Base-by-base conservation (phyloP, 2,329 filamentous ascomycete genomes). In the Colletotrichum liaoningense region DNA sequence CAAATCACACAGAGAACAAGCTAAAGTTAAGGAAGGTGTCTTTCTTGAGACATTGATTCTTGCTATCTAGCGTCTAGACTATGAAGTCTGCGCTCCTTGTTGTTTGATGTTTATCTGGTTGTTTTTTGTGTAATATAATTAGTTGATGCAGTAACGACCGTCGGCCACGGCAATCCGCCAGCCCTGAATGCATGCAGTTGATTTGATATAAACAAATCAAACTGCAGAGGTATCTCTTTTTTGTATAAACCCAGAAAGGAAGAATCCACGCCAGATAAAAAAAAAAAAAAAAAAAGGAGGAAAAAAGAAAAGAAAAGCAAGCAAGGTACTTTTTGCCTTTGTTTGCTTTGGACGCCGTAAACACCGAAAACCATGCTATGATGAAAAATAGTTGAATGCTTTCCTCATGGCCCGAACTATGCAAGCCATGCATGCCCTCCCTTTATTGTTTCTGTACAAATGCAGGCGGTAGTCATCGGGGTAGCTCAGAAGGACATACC, bases 401-500 rank as follows among this genome's bases (percentile, higher is more conserved):
- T 38, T 60, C 33, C 42, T 64, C 24, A 42, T 69, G 66, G 33
- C 59, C 56, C 69, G 66, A 26, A 67, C 12, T 22, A 12, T 24
- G 59, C 59, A 65, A 69, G 69, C 65, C 69, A 59, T 33, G 24
- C n/a, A 59, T 14, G 38, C 30, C 54, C 24, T 54, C 30, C 66
- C 54, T 55, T 42, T 19, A n/a, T 8, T 38, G 26, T 11, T 69
- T 56, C 16, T 38, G 35, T 59, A 16, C 22, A 60, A 67, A 52
- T 30, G 16, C 24, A 26, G 7, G 42, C 42, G 42, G 42, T 19
- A n/a, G 42, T 49, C 42, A 19, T 19, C 42, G 19, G 42, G 42
- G 16, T 19, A 19, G 52, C 38, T 71, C 16, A 73, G 35, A 66
- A 49, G 30, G 71, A 70, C 63, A 87, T 80, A 16, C 85, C 87